phyloP scores from a whole-genome alignment of 129 eudicot genomes.

The Cynara cardunculus region DNA sequence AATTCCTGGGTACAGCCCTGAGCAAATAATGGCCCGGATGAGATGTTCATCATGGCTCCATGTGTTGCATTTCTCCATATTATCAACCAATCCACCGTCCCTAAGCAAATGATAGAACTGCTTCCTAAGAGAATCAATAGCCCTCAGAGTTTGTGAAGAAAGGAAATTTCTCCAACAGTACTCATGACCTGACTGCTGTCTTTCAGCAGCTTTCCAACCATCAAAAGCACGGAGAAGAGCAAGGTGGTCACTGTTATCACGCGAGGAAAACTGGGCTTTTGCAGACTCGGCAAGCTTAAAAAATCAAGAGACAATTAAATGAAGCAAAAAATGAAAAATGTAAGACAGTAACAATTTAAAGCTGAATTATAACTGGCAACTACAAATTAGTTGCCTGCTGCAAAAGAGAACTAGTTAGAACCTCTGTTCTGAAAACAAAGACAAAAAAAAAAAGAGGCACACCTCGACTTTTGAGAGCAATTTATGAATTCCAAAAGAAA shows the following conservation, averaged over 20 bases:
- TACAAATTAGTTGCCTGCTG: neutral
- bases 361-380: neutral
- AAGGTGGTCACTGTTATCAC: constrained; percentile 88
- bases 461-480: neutral
- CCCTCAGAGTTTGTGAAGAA: constrained; percentile 80
- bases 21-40: constrained; percentile 74
- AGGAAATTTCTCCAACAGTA: constrained; percentile 92
- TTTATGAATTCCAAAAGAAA: neutral
- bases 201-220: constrained; percentile 96
- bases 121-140: constrained; percentile 86
- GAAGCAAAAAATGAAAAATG: constrained; percentile 1
- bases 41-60: constrained; percentile 87
- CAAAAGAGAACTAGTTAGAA: too few relatives aligned
- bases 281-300: constrained; percentile 94
- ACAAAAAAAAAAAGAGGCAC: neutral
- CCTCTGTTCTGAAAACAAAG: neutral
- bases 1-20: constrained; percentile 90
- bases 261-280: constrained; percentile 84
- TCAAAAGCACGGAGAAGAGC: constrained; percentile 84
- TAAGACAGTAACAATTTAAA: neutral
- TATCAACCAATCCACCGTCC: constrained; percentile 68
- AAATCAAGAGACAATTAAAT: neutral
- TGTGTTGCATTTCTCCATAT: constrained; percentile 58
- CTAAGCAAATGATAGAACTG: constrained; percentile 75
- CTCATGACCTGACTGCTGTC: constrained; percentile 65